These are phyloP conservation scores for Penicillium arizonense DNA, from an alignment of 495 filamentous ascomycete species.

Conservation along the genomic window DNA sequence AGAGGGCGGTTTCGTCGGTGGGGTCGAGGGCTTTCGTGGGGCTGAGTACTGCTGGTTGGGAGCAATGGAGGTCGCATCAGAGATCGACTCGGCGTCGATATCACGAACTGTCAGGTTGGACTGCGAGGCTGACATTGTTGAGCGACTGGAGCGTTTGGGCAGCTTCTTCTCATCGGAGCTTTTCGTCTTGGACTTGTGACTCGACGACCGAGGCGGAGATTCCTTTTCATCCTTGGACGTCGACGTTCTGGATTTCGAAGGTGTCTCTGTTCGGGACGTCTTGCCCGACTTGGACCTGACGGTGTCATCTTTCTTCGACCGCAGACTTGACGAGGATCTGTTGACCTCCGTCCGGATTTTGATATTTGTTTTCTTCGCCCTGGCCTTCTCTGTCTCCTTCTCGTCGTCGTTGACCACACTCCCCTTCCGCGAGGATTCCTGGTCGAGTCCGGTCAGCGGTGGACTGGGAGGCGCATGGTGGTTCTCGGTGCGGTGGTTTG, in stretches of 20 bases:
- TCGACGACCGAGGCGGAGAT: constrained; percentile 30
- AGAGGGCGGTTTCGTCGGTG: constrained; percentile 39
- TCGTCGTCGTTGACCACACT: constrained; percentile 42
- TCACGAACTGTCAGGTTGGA: constrained; percentile 41
- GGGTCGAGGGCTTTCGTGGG: constrained; percentile 39
- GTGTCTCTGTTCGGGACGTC: constrained; percentile 38
- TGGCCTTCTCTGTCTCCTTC: constrained; percentile 35
- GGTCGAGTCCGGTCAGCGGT: constrained; percentile 56
- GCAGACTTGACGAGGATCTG: constrained; percentile 42
- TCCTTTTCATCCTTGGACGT: constrained; percentile 30
- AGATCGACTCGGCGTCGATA: constrained; percentile 45
- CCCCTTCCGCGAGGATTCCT: constrained; percentile 45
- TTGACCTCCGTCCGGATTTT: constrained; percentile 42
- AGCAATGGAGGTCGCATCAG: constrained; percentile 65
- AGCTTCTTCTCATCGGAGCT: constrained; percentile 29
- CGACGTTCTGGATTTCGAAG: constrained; percentile 36
- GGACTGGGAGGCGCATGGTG: constrained; percentile 59
- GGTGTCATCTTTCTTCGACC: constrained; percentile 37
- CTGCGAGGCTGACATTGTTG: constrained; percentile 31
- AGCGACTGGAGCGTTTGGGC: constrained; percentile 36
- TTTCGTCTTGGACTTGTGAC: constrained; percentile 35
- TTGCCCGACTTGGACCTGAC: constrained; percentile 36
- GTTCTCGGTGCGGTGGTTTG: constrained; percentile 26
- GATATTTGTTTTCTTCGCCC: constrained; percentile 35
- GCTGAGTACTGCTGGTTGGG: constrained; percentile 53